Evolutionary conservation across 2,329 filamentous ascomycete genomes (phyloP).

Genomic region (Phaeophleospora eucalypticola): DNA sequence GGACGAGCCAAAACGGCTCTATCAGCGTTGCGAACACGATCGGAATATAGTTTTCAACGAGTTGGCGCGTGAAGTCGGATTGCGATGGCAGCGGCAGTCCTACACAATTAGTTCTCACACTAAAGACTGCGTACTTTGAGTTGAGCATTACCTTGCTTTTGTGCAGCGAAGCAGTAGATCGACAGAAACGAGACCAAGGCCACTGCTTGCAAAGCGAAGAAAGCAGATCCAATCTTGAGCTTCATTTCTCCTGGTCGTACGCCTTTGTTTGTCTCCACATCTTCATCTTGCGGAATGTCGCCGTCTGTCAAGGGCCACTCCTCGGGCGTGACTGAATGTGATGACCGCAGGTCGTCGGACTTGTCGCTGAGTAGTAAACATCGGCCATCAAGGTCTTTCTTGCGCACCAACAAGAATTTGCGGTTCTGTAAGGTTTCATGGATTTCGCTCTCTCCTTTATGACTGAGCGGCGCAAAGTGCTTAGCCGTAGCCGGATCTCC

Average conservation of each 20-base stretch:
- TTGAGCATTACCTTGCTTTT: conserved; percentile 4
- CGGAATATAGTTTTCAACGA: conserved; percentile 50
- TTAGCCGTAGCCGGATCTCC: conserved; percentile 17
- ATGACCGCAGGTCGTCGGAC: too few species aligned
- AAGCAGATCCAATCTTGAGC: conserved; percentile 8
- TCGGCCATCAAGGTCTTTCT: too few species aligned
- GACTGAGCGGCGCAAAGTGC: too few species aligned
- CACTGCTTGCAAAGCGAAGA: conserved; percentile 12
- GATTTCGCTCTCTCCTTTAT: too few species aligned
- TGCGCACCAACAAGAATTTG: too few species aligned
- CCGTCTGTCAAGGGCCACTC: too few species aligned
- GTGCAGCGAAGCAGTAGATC: conserved; percentile 7
- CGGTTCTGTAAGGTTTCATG: not conserved
- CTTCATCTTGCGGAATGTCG: not conserved
- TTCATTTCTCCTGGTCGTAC: conserved; percentile 15
- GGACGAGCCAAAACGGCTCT: conserved; percentile 54
- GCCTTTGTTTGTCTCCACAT: not conserved
- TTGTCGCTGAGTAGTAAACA: too few species aligned
- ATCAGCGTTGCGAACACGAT: conserved; percentile 53
- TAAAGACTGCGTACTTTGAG: not conserved
- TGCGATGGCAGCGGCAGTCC: conserved; percentile 37
- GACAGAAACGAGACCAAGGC: conserved; percentile 8
- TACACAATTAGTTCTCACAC: conserved; percentile 8
- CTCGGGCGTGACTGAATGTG: too few species aligned
- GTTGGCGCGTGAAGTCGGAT: conserved; percentile 37